phyloP scores from a whole-genome alignment of 768 basidiomycete species.

The Pluteus cervinus region DNA sequence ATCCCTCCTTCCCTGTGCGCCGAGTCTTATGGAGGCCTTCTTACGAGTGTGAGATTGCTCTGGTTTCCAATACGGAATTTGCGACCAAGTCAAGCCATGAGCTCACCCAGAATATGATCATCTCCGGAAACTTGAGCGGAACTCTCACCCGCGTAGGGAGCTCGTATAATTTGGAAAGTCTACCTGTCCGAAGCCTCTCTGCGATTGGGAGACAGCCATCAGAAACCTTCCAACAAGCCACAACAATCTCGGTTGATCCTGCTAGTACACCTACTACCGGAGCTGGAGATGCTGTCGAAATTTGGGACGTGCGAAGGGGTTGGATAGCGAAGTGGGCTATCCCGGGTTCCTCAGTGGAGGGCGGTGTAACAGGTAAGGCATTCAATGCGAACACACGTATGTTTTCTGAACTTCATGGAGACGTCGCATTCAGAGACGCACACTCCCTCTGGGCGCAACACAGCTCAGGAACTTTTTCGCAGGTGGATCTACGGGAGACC shows the following conservation, averaged over 20 bases:
- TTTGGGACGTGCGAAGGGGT: slow-evolving; percentile 81
- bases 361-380: slow-evolving; percentile 64
- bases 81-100: too few species aligned
- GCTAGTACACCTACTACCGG: slow-evolving; percentile 7
- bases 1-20: slow-evolving; percentile 70
- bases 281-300: slow-evolving; percentile 61
- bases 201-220: too few species aligned
- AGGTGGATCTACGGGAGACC: slow-evolving; percentile 65
- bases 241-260: slow-evolving; percentile 15
- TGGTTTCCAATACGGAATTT: slow-evolving; percentile 61
- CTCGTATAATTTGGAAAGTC: too few species aligned
- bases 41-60: slow-evolving; percentile 68
- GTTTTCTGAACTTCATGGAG: slow-evolving; percentile 28
- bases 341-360: slow-evolving; percentile 56
- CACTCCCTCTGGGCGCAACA: slow-evolving; percentile 73
- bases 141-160: too few species aligned
- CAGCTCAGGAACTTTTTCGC: slow-evolving; percentile 70
- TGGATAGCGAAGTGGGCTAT: slow-evolving; percentile 84
- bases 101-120: too few species aligned
- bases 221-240: too few species aligned
- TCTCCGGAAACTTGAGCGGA: too few species aligned
- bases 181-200: too few species aligned
- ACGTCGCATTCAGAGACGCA: slow-evolving; percentile 62
- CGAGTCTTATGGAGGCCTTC: slow-evolving; percentile 73
- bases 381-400: slow-evolving; percentile 3